These are phyloP conservation scores for Pisolithus marmoratus DNA, from an alignment of 768 basidiomycete genomes.

Conservation along the genomic window DNA sequence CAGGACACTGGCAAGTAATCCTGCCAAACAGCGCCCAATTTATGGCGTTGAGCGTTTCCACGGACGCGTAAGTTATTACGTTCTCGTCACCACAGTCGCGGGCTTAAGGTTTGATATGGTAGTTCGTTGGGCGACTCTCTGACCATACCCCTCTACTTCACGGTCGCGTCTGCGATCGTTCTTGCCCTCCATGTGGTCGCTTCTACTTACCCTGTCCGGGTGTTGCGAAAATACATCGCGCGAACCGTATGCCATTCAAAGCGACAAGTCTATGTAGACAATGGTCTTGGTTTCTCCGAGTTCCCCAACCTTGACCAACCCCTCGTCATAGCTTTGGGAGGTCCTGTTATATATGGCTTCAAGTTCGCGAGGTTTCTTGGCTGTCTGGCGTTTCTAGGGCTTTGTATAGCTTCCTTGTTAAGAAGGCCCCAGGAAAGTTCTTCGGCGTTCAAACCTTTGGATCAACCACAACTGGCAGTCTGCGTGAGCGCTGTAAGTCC, in stretches of 20 bases:
- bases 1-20: conserved; percentile 4
- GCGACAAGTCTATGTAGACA: not conserved
- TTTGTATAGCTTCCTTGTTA: conserved; percentile 5
- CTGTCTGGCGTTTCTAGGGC: conserved; percentile 16
- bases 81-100: not conserved
- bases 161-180: conserved; percentile 5
- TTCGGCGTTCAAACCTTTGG: not conserved
- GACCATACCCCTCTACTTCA: conserved; percentile 9
- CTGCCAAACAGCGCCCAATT: not conserved
- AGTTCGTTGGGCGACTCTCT: conserved; percentile 8
- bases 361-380: conserved; percentile 16
- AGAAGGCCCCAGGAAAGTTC: not conserved
- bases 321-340: conserved; percentile 15
- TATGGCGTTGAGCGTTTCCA: no score
- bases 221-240: not conserved
- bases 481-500: conserved; percentile 10
- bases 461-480: conserved; percentile 8
- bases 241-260: not conserved
- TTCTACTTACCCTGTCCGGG: conserved; percentile 2
- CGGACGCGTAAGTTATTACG: not conserved
- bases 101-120: not conserved
- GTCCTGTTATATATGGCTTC: conserved; percentile 17
- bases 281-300: not conserved
- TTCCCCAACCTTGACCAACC: not conserved
- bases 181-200: conserved; percentile 2